phyloP scores from a whole-genome alignment of 1,284 basidiomycete genomes.

The Hemileia vastatrix region DNA sequence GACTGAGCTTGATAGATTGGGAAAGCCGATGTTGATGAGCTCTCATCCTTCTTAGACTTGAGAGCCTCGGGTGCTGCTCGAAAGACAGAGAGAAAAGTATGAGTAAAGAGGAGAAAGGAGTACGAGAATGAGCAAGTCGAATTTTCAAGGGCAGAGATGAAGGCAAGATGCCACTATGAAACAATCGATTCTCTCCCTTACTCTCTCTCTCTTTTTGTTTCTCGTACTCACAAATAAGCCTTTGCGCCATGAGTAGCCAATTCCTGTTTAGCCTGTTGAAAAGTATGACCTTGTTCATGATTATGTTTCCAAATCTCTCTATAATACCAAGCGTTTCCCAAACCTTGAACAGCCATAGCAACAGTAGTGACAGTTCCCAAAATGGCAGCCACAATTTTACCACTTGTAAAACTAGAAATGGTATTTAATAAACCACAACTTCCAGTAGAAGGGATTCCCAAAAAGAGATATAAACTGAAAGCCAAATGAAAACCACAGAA shows the following conservation, averaged over 20 bases:
- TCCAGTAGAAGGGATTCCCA: conserved; percentile 59
- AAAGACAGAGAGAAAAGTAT: too few species aligned
- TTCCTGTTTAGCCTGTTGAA: conserved; percentile 72
- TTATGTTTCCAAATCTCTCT: conserved; percentile 41
- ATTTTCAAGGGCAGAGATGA: too few species aligned
- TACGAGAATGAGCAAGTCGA: too few species aligned
- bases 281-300: conserved; percentile 38
- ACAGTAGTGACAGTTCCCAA: conserved; percentile 33
- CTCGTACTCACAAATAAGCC: too few species aligned
- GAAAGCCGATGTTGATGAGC: too few species aligned
- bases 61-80: too few species aligned
- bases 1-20: too few species aligned
- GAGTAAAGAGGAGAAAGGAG: too few species aligned
- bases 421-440: conserved; percentile 87
- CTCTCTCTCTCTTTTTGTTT: too few species aligned
- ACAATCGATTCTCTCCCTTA: too few species aligned
- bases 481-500: conserved; percentile 87
- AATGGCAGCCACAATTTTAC: conserved; percentile 30
- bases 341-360: conserved; percentile 36
- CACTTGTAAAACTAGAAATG: conserved; percentile 51
- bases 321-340: conserved; percentile 41
- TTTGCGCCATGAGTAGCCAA: conserved; percentile 74
- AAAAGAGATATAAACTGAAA: conserved; percentile 56
- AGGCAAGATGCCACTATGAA: too few species aligned
- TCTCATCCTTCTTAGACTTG: too few species aligned